Base-by-base conservation (phyloP, 2,329 filamentous ascomycete genomes). In the Calonectria pseudoreteaudii region DNA sequence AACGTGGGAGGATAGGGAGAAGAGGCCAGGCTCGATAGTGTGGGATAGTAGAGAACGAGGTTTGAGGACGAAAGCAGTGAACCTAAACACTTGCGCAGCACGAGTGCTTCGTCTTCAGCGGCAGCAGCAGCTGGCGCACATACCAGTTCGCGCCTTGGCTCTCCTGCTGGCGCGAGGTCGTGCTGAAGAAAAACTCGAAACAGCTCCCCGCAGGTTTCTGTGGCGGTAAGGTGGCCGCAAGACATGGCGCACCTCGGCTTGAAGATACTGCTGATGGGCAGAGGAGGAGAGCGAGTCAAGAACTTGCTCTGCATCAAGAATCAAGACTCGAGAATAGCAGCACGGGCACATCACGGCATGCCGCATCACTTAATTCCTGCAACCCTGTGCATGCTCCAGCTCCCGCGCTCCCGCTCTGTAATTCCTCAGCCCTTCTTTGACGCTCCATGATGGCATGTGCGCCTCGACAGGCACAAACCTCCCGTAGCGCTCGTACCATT, bases 401-500 rank as follows among this genome's bases (percentile, higher is more conserved):
- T n/a, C n/a, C n/a, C n/a, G n/a, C 30, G 64, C 18, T 36, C 18
- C 30, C 34, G 23, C 31, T 31, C 38, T 18, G 38, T 36, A 64
- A 64, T 14, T 73, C 31, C 26, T 74, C 30, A 52, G 47, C 50
- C 30, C 64, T 28, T 68, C 30, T 66, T 28, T 68, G 58, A 72
- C 74, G 66, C 58, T 47, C 52, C 53, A 58, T 72, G 60, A 58
- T 72, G 60, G 73, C 70, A 68, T 56, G n/a, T 41, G 38, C 67
- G 44, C 70, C 73, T 72, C 70, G 50, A 52, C 50, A 36, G 56
- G 56, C 58, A 16, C 14, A 2, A 38, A 14, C 31, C 18, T 66
- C 75, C 16, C 56, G 50, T 53, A 20, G 38, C 69, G 41, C 72
- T 79, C 75, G 74, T 77, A 78, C 77, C 77, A 80, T 75, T 78